Percentiles rank a stretch among this genome's conserved stretches.
These are phyloP conservation scores for Penicillium sp. DNA, from an alignment of 2,329 filamentous ascomycete species.

Conservation along the genomic window DNA sequence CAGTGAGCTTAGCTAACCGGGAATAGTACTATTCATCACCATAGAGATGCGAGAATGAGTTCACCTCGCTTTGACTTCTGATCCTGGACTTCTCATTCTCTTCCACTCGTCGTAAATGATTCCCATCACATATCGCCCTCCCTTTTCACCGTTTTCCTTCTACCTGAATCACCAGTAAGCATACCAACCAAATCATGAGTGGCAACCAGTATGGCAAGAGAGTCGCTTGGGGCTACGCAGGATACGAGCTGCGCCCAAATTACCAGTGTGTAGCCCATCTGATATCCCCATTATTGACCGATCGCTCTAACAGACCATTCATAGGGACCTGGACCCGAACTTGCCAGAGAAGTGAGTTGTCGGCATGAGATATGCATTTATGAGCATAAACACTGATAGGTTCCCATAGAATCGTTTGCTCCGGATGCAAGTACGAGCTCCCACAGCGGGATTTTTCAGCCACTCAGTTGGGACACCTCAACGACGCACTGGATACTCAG, in stretches of 20 bases:
- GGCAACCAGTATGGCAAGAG: too few relatives aligned
- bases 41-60: background rate
- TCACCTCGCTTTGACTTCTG: background rate
- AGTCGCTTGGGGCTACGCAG: background rate
- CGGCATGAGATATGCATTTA: background rate
- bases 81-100: background rate
- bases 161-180: too few relatives aligned
- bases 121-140: too few relatives aligned
- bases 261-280: background rate
- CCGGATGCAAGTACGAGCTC: background rate
- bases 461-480: background rate
- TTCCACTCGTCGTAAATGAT: background rate
- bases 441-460: background rate
- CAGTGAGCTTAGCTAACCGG: too few relatives aligned
- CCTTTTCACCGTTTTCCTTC: too few relatives aligned
- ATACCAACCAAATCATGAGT: too few relatives aligned
- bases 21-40: background rate
- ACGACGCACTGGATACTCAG: background rate
- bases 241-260: background rate
- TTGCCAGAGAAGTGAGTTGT: background rate
- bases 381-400: background rate
- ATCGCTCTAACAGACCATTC: background rate
- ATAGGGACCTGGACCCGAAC: background rate
- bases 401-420: background rate
- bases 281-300: background rate